These are phyloP conservation scores for Phytophthora nicotianae DNA, from an alignment of 352 stramenopile species.

Conservation along the genomic window DNA sequence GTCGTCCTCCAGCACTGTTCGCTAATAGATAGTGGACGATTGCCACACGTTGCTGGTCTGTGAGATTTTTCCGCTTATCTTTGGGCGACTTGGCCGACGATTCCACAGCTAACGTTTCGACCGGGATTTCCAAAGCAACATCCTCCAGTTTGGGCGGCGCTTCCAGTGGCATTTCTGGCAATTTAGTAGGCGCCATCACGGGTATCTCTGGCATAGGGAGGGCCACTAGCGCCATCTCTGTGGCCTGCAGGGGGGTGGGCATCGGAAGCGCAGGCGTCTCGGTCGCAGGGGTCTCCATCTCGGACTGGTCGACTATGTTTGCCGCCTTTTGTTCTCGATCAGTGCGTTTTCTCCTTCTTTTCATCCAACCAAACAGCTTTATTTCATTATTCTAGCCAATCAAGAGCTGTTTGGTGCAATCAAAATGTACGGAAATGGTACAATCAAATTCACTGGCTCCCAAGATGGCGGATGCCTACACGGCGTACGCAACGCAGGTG, in stretches of 20 bases:
- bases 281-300: conserved; percentile 15
- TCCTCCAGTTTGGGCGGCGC: conserved; percentile 14
- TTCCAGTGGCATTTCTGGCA: conserved; percentile 14
- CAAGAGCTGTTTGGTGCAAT: conserved; percentile 4
- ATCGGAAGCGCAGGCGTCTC: neutral
- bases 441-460: conserved; percentile 48
- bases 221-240: conserved; percentile 10
- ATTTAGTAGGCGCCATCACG: conserved; percentile 10
- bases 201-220: conserved; percentile 20
- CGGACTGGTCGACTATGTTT: conserved; percentile 34
- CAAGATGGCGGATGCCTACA: conserved; percentile 30
- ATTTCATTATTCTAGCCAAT: conserved; percentile 16
- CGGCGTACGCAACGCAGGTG: conserved; percentile 33
- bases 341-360: conserved; percentile 3
- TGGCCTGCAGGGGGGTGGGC: conserved; percentile 11
- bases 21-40: conserved; percentile 45
- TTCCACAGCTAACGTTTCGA: neutral
- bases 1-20: conserved; percentile 38
- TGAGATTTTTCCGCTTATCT: conserved; percentile 37
- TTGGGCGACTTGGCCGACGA: conserved; percentile 10
- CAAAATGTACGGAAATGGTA: conserved; percentile 33
- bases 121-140: conserved; percentile 10
- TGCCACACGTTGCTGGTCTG: conserved; percentile 34
- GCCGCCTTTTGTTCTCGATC: conserved; percentile 21
- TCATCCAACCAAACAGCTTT: conserved; percentile 12